phyloP scores from a whole-genome alignment of 2,329 filamentous ascomycete genomes.

The Hypomyces perniciosus region DNA sequence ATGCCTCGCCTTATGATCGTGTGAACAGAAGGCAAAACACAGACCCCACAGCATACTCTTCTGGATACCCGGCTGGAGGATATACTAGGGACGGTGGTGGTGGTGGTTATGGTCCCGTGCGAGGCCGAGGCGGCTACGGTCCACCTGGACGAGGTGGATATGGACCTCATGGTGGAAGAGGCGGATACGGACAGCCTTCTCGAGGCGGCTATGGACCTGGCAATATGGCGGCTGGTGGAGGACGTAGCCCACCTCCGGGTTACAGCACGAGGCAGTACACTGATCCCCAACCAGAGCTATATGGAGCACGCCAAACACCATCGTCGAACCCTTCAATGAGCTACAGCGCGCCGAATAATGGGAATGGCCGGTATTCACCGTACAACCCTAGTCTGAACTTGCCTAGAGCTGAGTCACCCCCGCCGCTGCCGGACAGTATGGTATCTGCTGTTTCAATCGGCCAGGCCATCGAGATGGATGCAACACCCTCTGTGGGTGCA shows the following conservation, averaged over 20 bases:
- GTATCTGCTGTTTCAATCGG: slow-evolving; percentile 39
- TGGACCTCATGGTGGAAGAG: slow-evolving; percentile 32
- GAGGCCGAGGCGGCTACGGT: slow-evolving; percentile 40
- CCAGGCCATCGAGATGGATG: slow-evolving; percentile 76
- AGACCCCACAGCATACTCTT: slow-evolving; percentile 25
- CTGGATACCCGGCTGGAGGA: slow-evolving; percentile 36
- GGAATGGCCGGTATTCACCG: slow-evolving; percentile 34
- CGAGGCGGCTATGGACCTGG: slow-evolving; percentile 26
- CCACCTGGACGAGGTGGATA: slow-evolving; percentile 38
- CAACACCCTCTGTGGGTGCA: slow-evolving; percentile 43
- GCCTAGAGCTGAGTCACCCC: slow-evolving; percentile 27
- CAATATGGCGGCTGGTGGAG: slow-evolving; percentile 24
- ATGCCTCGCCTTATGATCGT: slow-evolving; percentile 41
- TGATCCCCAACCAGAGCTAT: slow-evolving; percentile 31
- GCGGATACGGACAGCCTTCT: slow-evolving; percentile 26
- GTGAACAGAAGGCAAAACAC: slow-evolving; percentile 42
- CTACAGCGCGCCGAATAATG: slow-evolving; percentile 27
- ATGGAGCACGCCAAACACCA: slow-evolving; percentile 30
- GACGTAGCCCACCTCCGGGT: slow-evolving; percentile 30
- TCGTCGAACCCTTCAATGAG: slow-evolving; percentile 25
- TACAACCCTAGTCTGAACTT: slow-evolving; percentile 42
- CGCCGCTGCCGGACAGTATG: too few relatives aligned
- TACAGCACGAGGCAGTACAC: slow-evolving; percentile 29
- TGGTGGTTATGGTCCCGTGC: slow-evolving; percentile 30
- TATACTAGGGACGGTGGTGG: slow-evolving; percentile 41